Base-by-base conservation (phyloP, 2,329 filamentous ascomycete genomes). In the Fusarium sp. region DNA sequence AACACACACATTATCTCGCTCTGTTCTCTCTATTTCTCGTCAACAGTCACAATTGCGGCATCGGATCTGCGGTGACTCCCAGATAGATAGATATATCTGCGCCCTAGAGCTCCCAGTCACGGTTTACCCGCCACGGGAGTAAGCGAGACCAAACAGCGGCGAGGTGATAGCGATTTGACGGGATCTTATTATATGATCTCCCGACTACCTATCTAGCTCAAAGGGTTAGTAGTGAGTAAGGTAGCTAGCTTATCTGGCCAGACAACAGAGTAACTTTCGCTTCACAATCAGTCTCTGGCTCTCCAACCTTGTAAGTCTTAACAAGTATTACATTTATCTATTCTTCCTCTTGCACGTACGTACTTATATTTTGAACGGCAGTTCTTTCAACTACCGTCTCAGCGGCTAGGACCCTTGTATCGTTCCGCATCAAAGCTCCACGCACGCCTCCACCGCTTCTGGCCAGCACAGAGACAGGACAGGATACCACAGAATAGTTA, bases 341-440 rank as follows among this genome's bases (percentile, higher is more conserved):
- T 41, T 30, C 12, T 45, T 32, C 20, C 52, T 56, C 18, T 38
- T 32, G 54, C 34, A 41, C 24, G 51, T 26, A 41, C 24, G 24
- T 28, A 39, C 28, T 59, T 28, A 32, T 30, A 22, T 45, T n/a
- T 24, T n/a, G 41, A 51, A 41, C 36, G 41, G 55, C 50, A 69
- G 65, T 57, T n/a, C 24, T 32, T 50, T 56, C 41, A 74, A 72
- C 58, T 64, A 45, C 63, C 63, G 55, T 59, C 30, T 28, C 61
- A 56, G 28, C 51, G 30, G 52, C 64, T 44, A 66, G 66, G 38
- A 61, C 38, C 55, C 44, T 56, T 61, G 62, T 68, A 45, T 55
- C 36, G 24, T 56, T 72, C 67, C 51, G 51, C 45, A 44, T 52
- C 51, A 28, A 54, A 75, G 54, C 44, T 73, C 72, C 72, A 70